phyloP scores from a whole-genome alignment of 352 stramenopile species.

The Globisporangium emineosum region DNA sequence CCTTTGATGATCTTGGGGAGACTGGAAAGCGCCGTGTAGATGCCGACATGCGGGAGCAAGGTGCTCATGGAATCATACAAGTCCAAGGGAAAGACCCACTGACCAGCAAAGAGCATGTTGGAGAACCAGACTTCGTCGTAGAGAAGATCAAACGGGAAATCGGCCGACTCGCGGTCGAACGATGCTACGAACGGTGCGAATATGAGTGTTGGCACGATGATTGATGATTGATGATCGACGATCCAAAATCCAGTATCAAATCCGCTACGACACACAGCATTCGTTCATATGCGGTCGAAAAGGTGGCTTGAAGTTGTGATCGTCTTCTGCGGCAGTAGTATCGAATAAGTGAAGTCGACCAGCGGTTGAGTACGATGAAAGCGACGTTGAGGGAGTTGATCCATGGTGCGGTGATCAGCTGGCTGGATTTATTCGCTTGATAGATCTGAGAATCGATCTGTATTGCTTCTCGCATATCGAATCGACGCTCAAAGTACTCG shows the following conservation, averaged over 20 bases:
- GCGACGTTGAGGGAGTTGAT: neutral
- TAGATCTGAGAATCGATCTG: neutral
- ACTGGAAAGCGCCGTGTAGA: neutral
- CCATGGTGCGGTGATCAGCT: neutral
- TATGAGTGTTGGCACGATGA: neutral
- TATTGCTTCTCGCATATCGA: neutral
- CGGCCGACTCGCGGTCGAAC: neutral
- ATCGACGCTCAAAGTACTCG: neutral
- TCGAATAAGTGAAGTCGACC: neutral
- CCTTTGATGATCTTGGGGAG: neutral
- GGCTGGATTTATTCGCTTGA: neutral
- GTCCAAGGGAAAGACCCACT: neutral
- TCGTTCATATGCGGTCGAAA: neutral
- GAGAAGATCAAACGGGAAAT: neutral
- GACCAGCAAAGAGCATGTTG: neutral
- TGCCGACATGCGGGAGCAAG: neutral
- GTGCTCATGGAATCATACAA: neutral
- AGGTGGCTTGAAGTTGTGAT: neutral
- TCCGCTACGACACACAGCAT: neutral
- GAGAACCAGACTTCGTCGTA: neutral
- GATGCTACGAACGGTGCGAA: neutral
- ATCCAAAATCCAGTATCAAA: neutral
- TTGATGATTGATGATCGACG: too few species aligned
- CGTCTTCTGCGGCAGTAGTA: neutral
- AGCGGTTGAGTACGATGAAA: neutral